Base-by-base conservation (phyloP, 2,329 filamentous ascomycete genomes). In the Talaromyces amestolkiae region DNA sequence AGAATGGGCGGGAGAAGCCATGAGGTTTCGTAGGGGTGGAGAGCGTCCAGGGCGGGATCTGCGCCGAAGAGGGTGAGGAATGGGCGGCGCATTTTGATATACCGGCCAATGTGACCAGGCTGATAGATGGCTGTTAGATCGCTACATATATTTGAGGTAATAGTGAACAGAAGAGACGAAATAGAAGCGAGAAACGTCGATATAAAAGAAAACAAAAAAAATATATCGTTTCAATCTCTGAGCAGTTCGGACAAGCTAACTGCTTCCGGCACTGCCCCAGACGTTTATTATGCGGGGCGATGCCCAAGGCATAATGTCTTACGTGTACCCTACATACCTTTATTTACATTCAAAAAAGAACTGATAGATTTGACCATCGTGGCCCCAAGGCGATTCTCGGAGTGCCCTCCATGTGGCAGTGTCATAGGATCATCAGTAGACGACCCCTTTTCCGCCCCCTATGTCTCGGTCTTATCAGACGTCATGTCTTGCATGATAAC, bases 1-100 rank as follows among this genome's bases (percentile, higher is more conserved):
- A 84, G 71, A 71, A 83, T 83, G 0, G 91, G 90, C 27, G 87
- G 78, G n/a, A 96, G 77, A 9, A 93, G 77, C 91, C 91, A 96
- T 15, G 91, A 96, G 17, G 91, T 95, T 76, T 88, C 86, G 79
- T 91, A 93, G 65, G 89, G 86, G 76, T 89, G 84, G 49, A 85
- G 77, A 33, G 76, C 73, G 71, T 84, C 82, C 66, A 81, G 78
- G 17, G 71, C 73, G 6, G 75, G 72, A 68, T 80, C 73, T 67
- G 76, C 73, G 63, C 75, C 72, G 65, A 78, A 70, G 33, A 78
- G 72, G 22, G 59, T 67, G 68, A 69, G 65, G 68, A 74, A 68
- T 35, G 64, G 63, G 7, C 66, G 66, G 15, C 61, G 35, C 47
- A 10, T 6, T 37, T 11, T 37, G 35, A 10, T 7, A 3, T 11